Base-by-base conservation (phyloP, 2,329 filamentous ascomycete genomes). In the Magnaporthales sp. region DNA sequence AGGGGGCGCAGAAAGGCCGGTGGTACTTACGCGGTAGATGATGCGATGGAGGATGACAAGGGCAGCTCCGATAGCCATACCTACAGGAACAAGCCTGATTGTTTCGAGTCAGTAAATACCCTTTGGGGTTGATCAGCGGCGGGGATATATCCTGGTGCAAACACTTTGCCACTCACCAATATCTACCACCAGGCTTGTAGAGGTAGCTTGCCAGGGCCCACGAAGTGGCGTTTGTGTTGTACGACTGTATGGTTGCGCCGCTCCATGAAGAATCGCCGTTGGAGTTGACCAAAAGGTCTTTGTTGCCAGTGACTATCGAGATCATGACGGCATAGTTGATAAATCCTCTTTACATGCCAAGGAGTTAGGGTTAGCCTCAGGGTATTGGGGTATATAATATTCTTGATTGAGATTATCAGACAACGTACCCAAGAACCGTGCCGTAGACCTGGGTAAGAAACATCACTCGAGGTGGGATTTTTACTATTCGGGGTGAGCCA, bases 41-140 rank as follows among this genome's bases (percentile, higher is more conserved):
- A 81, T 69, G 6, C 80, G 78, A 66, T 86, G 83, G 0, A 80
- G 2, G n/a, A 46, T 19, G 8, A 46, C 38, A 6, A 46, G 19
- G 38, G 15, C 38, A 7, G 15, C 38, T 7, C 38, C 38, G 8
- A 46, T 46, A 7, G 15, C 38, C 38, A 46, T 3, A 19, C 38
- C 38, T 1, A 46, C 38, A 19, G 38, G 38, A 46, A 46, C 38
- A 46, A 46, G 38, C 38, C 38, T 46, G 38, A 46, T 46, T 46
- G 5, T n/a, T 8, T n/a, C 38, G n/a, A n/a, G 38, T 46, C 38
- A 46, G 38, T 19, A 46, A 19, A n/a, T 11, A n/a, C n/a, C n/a
- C n/a, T n/a, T n/a, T n/a, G n/a, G n/a, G n/a, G n/a, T n/a, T n/a
- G n/a, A 31, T 31, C 30, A 9, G 30, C 9, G 30, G 30, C 30